These are phyloP conservation scores for Scleroderma citrinum DNA, from an alignment of 768 basidiomycete genomes.

Conservation along the genomic window DNA sequence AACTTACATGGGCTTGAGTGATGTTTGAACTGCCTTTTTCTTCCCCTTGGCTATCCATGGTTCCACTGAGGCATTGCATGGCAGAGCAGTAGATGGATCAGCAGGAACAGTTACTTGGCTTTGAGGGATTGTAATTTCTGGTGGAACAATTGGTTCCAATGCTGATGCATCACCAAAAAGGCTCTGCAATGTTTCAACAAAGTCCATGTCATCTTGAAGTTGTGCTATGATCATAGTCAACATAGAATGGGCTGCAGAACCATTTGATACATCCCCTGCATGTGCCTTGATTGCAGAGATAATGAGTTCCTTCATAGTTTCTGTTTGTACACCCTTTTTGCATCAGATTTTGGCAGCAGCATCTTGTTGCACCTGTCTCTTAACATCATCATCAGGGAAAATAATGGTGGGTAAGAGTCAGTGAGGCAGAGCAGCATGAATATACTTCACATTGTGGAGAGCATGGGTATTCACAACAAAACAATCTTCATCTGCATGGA, in stretches of 20 bases:
- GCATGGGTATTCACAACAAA: background rate
- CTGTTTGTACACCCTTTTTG: background rate
- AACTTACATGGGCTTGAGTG: background rate
- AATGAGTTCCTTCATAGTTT: background rate
- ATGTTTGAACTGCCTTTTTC: background rate
- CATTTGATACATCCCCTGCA: background rate
- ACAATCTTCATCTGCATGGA: background rate
- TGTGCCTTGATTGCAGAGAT: background rate
- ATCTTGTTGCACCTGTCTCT: background rate
- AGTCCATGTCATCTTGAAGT: background rate
- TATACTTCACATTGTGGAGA: background rate
- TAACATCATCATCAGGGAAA: background rate
- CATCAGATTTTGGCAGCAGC: background rate
- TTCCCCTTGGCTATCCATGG: background rate
- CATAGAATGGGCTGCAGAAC: background rate
- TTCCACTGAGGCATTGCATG: background rate
- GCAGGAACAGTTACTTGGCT: background rate
- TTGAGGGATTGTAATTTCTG: background rate
- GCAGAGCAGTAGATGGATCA: background rate
- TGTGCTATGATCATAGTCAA: background rate
- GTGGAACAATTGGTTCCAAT: background rate
- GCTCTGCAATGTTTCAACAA: background rate
- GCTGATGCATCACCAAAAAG: background rate
- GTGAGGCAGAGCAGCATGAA: background rate
- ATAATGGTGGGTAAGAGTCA: background rate